Base-by-base conservation (phyloP, 164 flowering plant genomes). In the Magnolia sinica region DNA sequence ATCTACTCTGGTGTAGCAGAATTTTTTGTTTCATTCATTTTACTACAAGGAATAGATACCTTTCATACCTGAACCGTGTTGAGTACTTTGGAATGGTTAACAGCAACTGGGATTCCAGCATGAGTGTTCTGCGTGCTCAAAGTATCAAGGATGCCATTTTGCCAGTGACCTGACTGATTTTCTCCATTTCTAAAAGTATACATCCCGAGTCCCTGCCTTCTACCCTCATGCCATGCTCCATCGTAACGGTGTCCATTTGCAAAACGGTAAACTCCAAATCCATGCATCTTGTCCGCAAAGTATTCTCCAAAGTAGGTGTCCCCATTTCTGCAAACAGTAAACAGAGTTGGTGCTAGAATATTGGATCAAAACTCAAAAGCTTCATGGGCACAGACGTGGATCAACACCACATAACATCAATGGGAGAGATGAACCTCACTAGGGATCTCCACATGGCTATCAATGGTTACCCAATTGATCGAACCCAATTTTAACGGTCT, bases 241-340 rank as follows among this genome's bases (percentile, higher is more conserved):
- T 93, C 97, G 69, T 93, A 93, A 22, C 83, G 82, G 71, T 93
- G 99, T 23, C 96, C 97, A 83, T 94, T 94, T 18, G 87, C 93
- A 84, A 95, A 95, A 5, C 80, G 85, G 81, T 95, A 95, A 1
- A 92, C 89, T 50, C 99, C 99, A 82, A 92, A 96, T 3, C 99
- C 99, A 78, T 96, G 99, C 97, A 94, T 91, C 83, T 92, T 96
- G 80, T 94, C 98, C 2, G 95, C 96, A 86, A 96, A 96, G 82
- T 96, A 96, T 79, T 96, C 97, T 58, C 99, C 99, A 78, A 95
- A 87, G 81, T 92, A 96, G n/a, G 84, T 87, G 81, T 96, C 99
- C 52, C 97, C 98, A 74, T 96, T 96, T 85, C 99, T 94, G 84
- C 78, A 83, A 59, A 27, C 27, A 65, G 68, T 7, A 20, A 37